Evolutionary conservation across 2,329 filamentous ascomycete genomes (phyloP).

Genomic region (Colletotrichum lentis): DNA sequence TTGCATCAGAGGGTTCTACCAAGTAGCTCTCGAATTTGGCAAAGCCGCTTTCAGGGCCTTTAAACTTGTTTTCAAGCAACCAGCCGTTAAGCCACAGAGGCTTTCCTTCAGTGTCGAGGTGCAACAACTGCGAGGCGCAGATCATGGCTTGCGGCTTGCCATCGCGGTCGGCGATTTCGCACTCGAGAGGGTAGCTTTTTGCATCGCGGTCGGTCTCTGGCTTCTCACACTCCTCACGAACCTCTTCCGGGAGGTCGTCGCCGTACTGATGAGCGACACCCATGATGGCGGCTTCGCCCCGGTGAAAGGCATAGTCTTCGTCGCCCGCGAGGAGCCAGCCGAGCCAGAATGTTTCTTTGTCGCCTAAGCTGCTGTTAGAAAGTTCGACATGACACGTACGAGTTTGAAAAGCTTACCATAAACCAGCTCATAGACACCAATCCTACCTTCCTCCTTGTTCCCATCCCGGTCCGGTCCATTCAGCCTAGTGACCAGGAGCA

Average conservation of each 20-base stretch:
- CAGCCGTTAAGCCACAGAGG: slow-evolving; percentile 2
- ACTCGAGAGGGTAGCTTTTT: neutral
- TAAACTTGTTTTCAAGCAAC: neutral
- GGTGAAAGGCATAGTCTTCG: neutral
- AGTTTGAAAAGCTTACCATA: neutral
- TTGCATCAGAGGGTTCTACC: neutral
- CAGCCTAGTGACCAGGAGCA: neutral
- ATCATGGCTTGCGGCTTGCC: neutral
- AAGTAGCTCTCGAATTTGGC: neutral
- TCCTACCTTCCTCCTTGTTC: neutral
- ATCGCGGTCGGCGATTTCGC: neutral
- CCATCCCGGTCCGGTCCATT: neutral
- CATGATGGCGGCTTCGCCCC: neutral
- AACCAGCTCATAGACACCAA: neutral
- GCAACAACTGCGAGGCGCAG: slow-evolving; percentile 5
- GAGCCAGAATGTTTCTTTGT: slow-evolving; percentile 7
- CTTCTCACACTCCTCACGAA: neutral
- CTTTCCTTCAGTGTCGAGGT: neutral
- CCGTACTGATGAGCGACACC: neutral
- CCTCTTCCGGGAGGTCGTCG: neutral
- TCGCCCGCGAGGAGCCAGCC: neutral
- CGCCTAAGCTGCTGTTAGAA: neutral
- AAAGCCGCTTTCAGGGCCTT: neutral
- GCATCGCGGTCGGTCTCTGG: neutral
- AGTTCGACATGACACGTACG: neutral